A percentile compares a stretch with the other conserved stretches of the same genome.
Conservation (phyloP, 768 basidiomycete species). For the Tephrocybe rancida region DNA sequence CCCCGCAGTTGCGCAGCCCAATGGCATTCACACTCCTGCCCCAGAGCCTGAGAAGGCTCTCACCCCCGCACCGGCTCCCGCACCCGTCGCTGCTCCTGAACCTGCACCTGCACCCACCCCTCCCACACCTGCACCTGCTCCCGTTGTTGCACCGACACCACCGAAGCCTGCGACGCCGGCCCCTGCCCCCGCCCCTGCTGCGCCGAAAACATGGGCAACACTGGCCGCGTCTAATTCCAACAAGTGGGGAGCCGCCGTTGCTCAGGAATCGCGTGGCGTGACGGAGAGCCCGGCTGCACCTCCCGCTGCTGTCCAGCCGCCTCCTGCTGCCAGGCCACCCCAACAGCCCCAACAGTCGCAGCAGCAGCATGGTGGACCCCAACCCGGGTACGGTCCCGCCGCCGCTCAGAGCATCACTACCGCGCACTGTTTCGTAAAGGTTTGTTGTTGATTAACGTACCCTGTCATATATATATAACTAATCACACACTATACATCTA, state of each 20-base stretch:
- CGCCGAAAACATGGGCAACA: slow-evolving; percentile 89
- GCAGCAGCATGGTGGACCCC: slow-evolving; percentile 25
- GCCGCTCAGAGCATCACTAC: slow-evolving; percentile 69
- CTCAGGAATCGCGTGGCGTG: slow-evolving; percentile 75
- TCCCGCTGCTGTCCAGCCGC: slow-evolving; percentile 31
- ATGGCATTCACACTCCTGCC: slow-evolving; percentile 40
- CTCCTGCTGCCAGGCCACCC: slow-evolving; percentile 20
- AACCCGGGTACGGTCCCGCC: slow-evolving; percentile 36
- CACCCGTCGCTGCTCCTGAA: slow-evolving; percentile 24
- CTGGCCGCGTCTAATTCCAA: slow-evolving; percentile 82
- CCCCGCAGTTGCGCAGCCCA: slow-evolving; percentile 30
- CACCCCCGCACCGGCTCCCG: slow-evolving; percentile 18
- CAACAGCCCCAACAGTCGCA: slow-evolving; percentile 38
- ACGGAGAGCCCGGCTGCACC: slow-evolving; percentile 51
- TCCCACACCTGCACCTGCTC: slow-evolving; percentile 23
- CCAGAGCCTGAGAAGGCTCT: slow-evolving; percentile 39
- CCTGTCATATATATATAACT: background rate
- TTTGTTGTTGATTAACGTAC: slow-evolving; percentile 27
- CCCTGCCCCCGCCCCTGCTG: slow-evolving; percentile 37
- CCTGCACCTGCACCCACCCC: slow-evolving; percentile 33
- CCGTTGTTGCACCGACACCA: slow-evolving; percentile 25
- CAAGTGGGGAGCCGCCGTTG: slow-evolving; percentile 86
- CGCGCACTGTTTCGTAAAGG: slow-evolving; percentile 92
- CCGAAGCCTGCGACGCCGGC: slow-evolving; percentile 27
- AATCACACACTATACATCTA: slow-evolving; percentile 2